Evolutionary conservation across 2,329 filamentous ascomycete genomes (phyloP).

Genomic region (Curvularia lunata): DNA sequence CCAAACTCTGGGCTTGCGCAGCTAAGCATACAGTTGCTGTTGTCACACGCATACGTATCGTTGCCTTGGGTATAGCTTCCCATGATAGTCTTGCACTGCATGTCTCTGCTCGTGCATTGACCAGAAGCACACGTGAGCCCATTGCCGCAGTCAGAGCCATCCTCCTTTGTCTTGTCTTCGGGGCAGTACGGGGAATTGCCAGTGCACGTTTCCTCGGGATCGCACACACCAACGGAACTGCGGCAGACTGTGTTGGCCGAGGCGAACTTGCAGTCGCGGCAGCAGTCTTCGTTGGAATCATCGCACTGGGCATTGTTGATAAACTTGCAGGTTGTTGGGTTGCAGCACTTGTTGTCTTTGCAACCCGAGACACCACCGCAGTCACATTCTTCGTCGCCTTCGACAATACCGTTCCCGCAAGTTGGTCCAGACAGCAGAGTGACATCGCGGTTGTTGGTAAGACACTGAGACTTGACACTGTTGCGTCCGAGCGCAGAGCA

Average conservation of each 20-base stretch:
- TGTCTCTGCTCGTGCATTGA: slow-evolving; percentile 90
- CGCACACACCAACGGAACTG: slow-evolving; percentile 77
- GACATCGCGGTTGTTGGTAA: slow-evolving; percentile 85
- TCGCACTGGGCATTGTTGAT: slow-evolving; percentile 75
- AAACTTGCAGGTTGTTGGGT: slow-evolving; percentile 87
- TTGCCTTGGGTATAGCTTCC: slow-evolving; percentile 75
- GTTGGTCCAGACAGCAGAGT: slow-evolving; percentile 80
- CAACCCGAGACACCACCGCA: slow-evolving; percentile 81
- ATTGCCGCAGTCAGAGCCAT: slow-evolving; percentile 75
- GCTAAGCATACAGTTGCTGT: slow-evolving; percentile 73
- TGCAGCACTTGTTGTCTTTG: slow-evolving; percentile 78
- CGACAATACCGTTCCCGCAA: slow-evolving; percentile 97
- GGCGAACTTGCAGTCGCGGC: slow-evolving; percentile 72
- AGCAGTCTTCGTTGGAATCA: slow-evolving; percentile 86
- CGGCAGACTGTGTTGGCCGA: slow-evolving; percentile 77
- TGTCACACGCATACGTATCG: slow-evolving; percentile 80
- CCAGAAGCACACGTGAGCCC: slow-evolving; percentile 83
- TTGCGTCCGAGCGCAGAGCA: slow-evolving; percentile 82
- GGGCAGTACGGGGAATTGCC: slow-evolving; percentile 78
- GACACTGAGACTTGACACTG: slow-evolving; percentile 75
- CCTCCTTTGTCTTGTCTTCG: slow-evolving; percentile 68
- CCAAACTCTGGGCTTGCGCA: slow-evolving; percentile 76
- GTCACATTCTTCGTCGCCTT: slow-evolving; percentile 92
- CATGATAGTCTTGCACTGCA: slow-evolving; percentile 86
- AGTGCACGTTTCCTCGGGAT: slow-evolving; percentile 82